Evolutionary conservation across 2,329 filamentous ascomycete genomes (phyloP).

Genomic region (Trichoderma arundinaceum): DNA sequence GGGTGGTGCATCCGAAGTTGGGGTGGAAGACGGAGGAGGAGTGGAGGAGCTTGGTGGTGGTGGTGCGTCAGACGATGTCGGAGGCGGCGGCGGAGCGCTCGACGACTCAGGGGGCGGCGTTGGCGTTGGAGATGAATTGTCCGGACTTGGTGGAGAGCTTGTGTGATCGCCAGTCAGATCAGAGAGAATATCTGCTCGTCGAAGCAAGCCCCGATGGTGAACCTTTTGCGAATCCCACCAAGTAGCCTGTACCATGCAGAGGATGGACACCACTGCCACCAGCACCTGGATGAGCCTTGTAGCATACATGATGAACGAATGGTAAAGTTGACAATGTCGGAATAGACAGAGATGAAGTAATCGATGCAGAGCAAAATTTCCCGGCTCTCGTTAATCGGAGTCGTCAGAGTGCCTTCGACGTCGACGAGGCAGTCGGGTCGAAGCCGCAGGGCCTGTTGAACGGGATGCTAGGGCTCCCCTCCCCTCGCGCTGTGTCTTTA

Average conservation of each 20-base stretch:
- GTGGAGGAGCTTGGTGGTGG: conserved; percentile 6
- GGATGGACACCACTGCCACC: conserved; percentile 55
- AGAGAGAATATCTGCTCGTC: conserved; percentile 2
- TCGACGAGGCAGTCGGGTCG: conserved; percentile 22
- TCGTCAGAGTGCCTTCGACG: conserved; percentile 17
- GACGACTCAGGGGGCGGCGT: not conserved
- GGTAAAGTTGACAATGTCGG: not conserved
- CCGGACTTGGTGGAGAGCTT: conserved; percentile 1
- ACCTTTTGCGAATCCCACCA: conserved; percentile 39
- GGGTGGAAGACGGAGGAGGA: conserved; percentile 10
- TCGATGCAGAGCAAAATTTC: conserved; percentile 10
- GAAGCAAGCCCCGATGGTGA: conserved; percentile 30
- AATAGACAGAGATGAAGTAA: not conserved
- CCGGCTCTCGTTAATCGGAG: conserved; percentile 8
- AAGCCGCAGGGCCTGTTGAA: conserved; percentile 8
- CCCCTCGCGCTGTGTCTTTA: conserved; percentile 7
- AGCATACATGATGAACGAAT: conserved; percentile 52
- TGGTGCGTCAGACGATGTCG: not conserved
- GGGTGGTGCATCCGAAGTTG: not conserved
- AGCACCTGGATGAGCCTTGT: conserved; percentile 54
- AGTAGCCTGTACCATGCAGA: conserved; percentile 53
- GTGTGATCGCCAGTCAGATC: not conserved
- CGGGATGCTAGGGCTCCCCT: conserved; percentile 1
- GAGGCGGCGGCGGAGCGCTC: not conserved
- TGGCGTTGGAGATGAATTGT: not conserved